Conservation (phyloP, 805 yeast species). For the Nakazawaea anatomiae region DNA sequence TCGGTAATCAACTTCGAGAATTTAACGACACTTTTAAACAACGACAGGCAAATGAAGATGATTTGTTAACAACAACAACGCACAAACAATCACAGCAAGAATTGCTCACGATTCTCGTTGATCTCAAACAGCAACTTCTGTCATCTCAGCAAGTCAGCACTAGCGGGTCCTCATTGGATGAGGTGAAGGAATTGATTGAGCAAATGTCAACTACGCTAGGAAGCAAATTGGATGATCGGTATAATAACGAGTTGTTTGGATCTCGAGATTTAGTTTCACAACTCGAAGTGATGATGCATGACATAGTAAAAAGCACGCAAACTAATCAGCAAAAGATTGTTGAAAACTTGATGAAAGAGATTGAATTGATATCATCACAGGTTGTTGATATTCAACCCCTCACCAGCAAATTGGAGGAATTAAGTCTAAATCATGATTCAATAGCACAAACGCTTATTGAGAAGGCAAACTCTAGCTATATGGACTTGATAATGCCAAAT, state of each 20-base stretch:
- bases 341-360: too few relatives aligned
- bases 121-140: background rate
- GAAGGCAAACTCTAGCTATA: too few relatives aligned
- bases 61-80: constrained; percentile 5
- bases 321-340: too few relatives aligned
- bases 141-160: background rate
- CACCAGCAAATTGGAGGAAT: too few relatives aligned
- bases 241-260: background rate
- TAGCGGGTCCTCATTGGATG: background rate
- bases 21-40: constrained; percentile 9
- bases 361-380: too few relatives aligned
- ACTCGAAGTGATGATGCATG: too few relatives aligned
- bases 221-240: background rate
- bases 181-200: background rate
- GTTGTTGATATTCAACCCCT: too few relatives aligned
- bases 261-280: background rate
- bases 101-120: background rate
- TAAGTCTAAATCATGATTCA: too few relatives aligned
- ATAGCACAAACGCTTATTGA: too few relatives aligned
- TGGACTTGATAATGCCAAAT: background rate
- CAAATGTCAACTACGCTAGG: background rate
- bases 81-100: background rate
- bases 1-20: constrained; percentile 6
- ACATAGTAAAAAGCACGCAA: too few relatives aligned
- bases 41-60: constrained; percentile 7